A percentile compares a stretch with the other conserved stretches of the same genome.
Conservation (phyloP, 768 basidiomycete genomes). For the Austroboletus eburneus region DNA sequence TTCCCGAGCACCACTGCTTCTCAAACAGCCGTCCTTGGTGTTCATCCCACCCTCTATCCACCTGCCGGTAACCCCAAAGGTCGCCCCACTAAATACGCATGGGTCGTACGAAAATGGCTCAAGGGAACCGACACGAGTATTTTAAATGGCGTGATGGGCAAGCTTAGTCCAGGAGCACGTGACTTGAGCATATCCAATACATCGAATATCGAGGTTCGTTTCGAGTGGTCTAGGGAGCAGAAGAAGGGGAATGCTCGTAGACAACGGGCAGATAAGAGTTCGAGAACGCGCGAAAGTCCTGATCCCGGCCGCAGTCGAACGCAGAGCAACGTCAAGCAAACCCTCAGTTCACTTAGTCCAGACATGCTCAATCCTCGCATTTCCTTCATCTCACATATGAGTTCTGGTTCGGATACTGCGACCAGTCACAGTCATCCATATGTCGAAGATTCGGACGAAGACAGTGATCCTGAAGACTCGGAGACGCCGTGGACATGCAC, state of each 20-base stretch:
- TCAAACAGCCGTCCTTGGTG: conserved; percentile 55
- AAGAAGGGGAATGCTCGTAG: conserved; percentile 22
- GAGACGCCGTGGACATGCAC: conserved; percentile 95
- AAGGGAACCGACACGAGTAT: conserved; percentile 51
- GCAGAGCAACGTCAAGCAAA: conserved; percentile 5
- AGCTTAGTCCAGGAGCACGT: conserved; percentile 29
- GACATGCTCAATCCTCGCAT: conserved; percentile 27
- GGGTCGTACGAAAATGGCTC: conserved; percentile 73
- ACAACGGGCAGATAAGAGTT: conserved; percentile 17
- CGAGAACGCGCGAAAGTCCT: conserved; percentile 3
- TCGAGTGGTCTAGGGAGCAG: conserved; percentile 66
- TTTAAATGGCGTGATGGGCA: conserved; percentile 42
- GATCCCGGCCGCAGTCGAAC: conserved; percentile 15
- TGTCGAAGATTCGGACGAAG: conserved; percentile 56
- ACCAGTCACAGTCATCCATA: conserved; percentile 24
- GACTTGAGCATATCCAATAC: conserved; percentile 11
- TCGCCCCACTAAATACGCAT: conserved; percentile 56
- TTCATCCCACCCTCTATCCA: conserved; percentile 62
- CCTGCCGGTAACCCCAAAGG: conserved; percentile 35
- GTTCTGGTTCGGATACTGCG: conserved; percentile 32
- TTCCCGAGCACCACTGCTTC: conserved; percentile 20
- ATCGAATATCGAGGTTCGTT: conserved; percentile 61
- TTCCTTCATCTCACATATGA: conserved; percentile 40
- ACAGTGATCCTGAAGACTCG: conserved; percentile 93
- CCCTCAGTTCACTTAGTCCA: conserved; percentile 9